Base-by-base conservation (phyloP, 2,329 filamentous ascomycete genomes). In the Nemania sp. region DNA sequence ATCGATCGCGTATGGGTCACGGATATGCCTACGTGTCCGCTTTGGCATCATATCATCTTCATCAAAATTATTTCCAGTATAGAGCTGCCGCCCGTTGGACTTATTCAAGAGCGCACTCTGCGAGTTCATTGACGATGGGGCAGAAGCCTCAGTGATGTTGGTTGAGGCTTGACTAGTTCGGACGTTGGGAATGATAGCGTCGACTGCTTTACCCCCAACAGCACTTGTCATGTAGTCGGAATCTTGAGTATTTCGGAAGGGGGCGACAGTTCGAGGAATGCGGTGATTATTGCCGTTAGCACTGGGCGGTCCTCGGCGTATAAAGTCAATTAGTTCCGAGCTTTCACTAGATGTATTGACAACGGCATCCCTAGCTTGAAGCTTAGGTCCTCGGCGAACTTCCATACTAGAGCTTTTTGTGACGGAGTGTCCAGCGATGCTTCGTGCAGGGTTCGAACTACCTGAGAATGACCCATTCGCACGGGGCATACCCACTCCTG, bases 1-100 rank as follows among this genome's bases (percentile, higher is more conserved):
- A 76, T 98, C 94, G 70, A 98, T 93, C n/a, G 94, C 93, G 73
- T 98, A 98, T 0, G 95, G 96, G 75, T 99, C 96, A 64, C 88
- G 92, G 59, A 94, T 89, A 29, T 93, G 89, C 53, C 91, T 88
- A 52, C 91, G 92, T 76, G 92, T 97, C 62, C 92, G 88, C 73
- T 88, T 87, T 5, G 93, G 91, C 77, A 89, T 86, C 79, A 84
- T 84, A 56, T 87, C 82, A 1, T 84, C 84, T 2, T 87, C 84
- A 29, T 84, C 84, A 69, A 85, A 82, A 60, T 80, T 79, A 58
- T 79, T 82, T 55, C 51, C 62, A 6, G 75, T 77, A 49, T 78
- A 75, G 54, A 78, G 71, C 56, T 73, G 74, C 18, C 80, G 74
- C 69, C 82, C 83, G 64, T 81, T 78, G 13, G 73, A 82, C 70